Evolutionary conservation across 139 green algal genomes (phyloP), one percentile per base, ranked within the genome.

Genomic region (Picochlorum sp.): DNA sequence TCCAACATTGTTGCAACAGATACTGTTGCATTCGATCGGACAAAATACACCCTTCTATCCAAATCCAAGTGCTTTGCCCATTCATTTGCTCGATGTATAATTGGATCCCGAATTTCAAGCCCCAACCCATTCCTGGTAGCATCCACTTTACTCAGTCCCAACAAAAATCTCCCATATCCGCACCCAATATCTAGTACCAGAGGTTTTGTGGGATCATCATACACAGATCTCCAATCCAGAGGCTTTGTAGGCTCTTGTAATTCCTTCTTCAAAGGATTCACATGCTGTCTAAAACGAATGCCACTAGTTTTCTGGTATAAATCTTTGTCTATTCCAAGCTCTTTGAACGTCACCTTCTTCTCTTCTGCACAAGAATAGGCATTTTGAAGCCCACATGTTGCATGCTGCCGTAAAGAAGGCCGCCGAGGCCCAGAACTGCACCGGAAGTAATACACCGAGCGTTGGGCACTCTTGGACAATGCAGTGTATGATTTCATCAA

Each of bases 121-220:
- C 90, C 90, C 31, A 96, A 71, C 55, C 84, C 76, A 72, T 96
- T 95, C 61, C 62, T 47, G 1, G 41, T 62, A 16, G 57, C 65
- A n/a, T 72, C 60, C 3, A 51, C 23, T 14, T 76, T 64, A 24
- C 37, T 54, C n/a, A 85, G 47, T 11, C 70, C 72, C 61, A 94
- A 70, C 37, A 86, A 68, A 71, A 92, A 95, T 28, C 90, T 77
- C 1, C 90, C 90, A 52, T 81, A 82, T 11, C 86, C 90, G 55
- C 77, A 91, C 28, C 90, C 90, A 18, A 96, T 72, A 72, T 96
- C 90, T 3, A 95, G 61, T 7, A 81, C 68, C 47, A 96, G 77
- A 11, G 88, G 89, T 45, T 66, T 68, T 3, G 20, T 37, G 1
- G 82, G 71, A 47, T 90, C 74, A 1, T 28, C 63, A 56, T 76